A percentile compares a stretch with the other conserved stretches of the same genome.
Conservation (phyloP, 108 stramenopile species). For the Fragilariopsis cylindrus region DNA sequence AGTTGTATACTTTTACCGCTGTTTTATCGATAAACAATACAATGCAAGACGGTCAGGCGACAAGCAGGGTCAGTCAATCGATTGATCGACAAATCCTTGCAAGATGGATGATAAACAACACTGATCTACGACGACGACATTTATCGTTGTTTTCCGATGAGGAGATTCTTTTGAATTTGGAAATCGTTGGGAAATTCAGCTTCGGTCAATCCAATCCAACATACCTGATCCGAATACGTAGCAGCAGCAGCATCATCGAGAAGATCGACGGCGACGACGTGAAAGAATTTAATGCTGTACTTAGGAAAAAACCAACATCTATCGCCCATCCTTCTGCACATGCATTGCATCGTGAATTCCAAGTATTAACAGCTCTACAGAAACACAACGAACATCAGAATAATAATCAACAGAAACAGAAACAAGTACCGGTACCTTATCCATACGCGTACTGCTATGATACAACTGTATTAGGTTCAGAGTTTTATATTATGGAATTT, state of each 20-base stretch:
- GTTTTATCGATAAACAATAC: too few relatives aligned
- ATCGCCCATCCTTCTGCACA: constrained; percentile 92
- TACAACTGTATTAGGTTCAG: constrained; percentile 79
- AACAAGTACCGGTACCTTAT: constrained; percentile 82
- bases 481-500: constrained; percentile 97
- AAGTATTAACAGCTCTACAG: constrained; percentile 76
- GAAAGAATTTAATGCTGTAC: constrained; percentile 45
- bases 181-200: constrained; percentile 77
- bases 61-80: constrained; percentile 59
- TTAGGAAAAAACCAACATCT: constrained; percentile 84
- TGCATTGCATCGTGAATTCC: constrained; percentile 93
- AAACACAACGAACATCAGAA: constrained; percentile 52
- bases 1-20: too few relatives aligned
- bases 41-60: constrained; percentile 49
- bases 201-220: constrained; percentile 98
- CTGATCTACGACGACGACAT: not conserved
- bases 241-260: not conserved
- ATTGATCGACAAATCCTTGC: constrained; percentile 44
- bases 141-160: constrained; percentile 11
- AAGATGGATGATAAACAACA: constrained; percentile 54
- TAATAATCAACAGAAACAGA: constrained; percentile 3
- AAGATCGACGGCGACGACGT: constrained; percentile 8
- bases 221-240: constrained; percentile 66
- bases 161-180: constrained; percentile 3
- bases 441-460: constrained; percentile 86